Evolutionary conservation across 73 alveolate species (phyloP).

Genomic region (Paramecium caudatum): DNA sequence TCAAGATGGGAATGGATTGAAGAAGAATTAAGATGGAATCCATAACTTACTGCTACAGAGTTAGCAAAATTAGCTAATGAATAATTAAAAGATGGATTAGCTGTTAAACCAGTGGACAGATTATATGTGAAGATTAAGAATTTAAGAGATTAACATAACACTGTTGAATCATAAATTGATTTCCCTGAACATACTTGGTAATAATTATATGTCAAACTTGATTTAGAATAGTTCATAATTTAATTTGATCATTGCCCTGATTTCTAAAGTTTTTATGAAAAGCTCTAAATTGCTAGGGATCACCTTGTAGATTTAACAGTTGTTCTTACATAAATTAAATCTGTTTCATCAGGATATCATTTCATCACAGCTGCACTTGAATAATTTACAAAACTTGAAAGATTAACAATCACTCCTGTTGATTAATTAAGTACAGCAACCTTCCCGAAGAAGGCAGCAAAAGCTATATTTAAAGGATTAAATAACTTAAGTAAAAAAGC

Average conservation of each 20-base stretch:
- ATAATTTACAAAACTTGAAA: background rate
- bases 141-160: conserved; percentile 3
- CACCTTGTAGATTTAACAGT: background rate
- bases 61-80: conserved; percentile 73
- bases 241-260: conserved; percentile 88
- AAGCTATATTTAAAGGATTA: conserved; percentile 45
- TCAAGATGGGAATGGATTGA: conserved; percentile 83
- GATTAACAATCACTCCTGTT: conserved; percentile 5
- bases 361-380: conserved; percentile 55
- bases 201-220: conserved; percentile 91
- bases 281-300: conserved; percentile 78
- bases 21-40: conserved; percentile 68
- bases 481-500: conserved; percentile 13
- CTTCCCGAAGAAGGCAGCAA: conserved; percentile 68
- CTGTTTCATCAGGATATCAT: conserved; percentile 60
- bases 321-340: background rate
- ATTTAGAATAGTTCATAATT: conserved; percentile 87
- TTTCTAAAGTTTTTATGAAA: conserved; percentile 83
- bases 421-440: background rate
- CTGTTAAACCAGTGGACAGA: conserved; percentile 77
- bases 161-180: background rate
- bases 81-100: conserved; percentile 34
- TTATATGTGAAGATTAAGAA: conserved; percentile 75
- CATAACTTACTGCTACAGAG: conserved; percentile 40
- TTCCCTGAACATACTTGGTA: conserved; percentile 87